These are phyloP conservation scores for Quercus suber DNA, from an alignment of 306 rosid genomes.

Conservation along the genomic window DNA sequence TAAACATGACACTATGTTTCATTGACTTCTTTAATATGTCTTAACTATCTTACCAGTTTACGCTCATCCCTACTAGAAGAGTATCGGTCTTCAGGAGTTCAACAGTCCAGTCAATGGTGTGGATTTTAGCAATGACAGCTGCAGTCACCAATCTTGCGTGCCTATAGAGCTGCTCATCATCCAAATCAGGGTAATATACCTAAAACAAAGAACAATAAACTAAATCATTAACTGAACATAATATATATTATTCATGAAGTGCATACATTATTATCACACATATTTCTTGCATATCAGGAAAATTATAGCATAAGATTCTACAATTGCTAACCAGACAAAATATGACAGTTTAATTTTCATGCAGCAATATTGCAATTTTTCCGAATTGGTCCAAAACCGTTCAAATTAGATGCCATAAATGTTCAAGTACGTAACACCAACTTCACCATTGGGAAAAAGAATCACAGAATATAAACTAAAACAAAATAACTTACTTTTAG, in stretches of 20 bases:
- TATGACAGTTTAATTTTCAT: too few relatives aligned
- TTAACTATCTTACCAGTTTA: constrained; percentile 51
- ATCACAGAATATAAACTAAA: background rate
- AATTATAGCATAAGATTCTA: too few relatives aligned
- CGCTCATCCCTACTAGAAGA: constrained; percentile 66
- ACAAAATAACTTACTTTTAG: constrained; percentile 40
- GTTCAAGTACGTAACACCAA: background rate
- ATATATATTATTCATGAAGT: background rate
- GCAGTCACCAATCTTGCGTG: constrained; percentile 77
- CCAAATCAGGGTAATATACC: constrained; percentile 50
- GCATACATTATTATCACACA: background rate
- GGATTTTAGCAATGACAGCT: constrained; percentile 76
- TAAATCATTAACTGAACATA: constrained; percentile 1
- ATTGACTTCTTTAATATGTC: too few relatives aligned
- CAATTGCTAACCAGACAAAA: too few relatives aligned
- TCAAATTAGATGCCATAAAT: background rate
- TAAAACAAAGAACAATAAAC: constrained; percentile 18
- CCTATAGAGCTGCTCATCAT: constrained; percentile 67
- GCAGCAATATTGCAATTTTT: background rate
- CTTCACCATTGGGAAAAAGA: too few relatives aligned
- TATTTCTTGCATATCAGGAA: too few relatives aligned
- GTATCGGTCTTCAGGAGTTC: constrained; percentile 71
- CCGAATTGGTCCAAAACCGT: background rate
- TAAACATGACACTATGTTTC: too few relatives aligned
- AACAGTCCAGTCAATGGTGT: constrained; percentile 87